Evolutionary conservation across 2,329 filamentous ascomycete species (phyloP).

Genomic region (Nannizzia gypsea): DNA sequence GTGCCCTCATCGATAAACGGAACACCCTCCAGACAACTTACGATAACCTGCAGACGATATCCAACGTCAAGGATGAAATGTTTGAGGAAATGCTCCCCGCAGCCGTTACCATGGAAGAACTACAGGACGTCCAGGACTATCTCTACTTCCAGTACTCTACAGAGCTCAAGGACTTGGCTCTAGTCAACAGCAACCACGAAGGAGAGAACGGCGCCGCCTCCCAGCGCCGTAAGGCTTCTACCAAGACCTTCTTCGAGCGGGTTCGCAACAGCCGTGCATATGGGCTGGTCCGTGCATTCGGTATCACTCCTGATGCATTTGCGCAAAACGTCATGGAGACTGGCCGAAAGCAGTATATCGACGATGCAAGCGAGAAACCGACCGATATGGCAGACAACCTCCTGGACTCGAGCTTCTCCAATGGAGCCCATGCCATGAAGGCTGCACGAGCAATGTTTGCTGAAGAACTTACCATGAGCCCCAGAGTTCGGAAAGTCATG

Average conservation of each 20-base stretch:
- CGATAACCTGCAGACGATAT: constrained; percentile 57
- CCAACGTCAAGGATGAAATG: constrained; percentile 56
- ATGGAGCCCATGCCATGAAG: constrained; percentile 60
- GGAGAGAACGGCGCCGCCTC: constrained; percentile 49
- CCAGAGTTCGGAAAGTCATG: constrained; percentile 79
- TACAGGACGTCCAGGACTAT: constrained; percentile 94
- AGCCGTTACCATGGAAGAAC: constrained; percentile 80
- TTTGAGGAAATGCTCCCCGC: constrained; percentile 72
- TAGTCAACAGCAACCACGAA: constrained; percentile 41
- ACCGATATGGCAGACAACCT: constrained; percentile 78
- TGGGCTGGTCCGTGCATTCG: constrained; percentile 74
- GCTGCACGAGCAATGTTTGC: constrained; percentile 80
- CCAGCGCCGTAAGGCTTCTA: constrained; percentile 71
- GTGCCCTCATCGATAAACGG: constrained; percentile 82
- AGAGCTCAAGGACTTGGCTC: constrained; percentile 67
- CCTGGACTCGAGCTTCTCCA: constrained; percentile 59
- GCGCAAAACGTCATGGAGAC: constrained; percentile 74
- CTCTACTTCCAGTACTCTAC: constrained; percentile 84
- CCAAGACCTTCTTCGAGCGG: constrained; percentile 69
- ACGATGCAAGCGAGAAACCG: constrained; percentile 68
- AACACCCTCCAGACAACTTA: constrained; percentile 71
- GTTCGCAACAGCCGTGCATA: constrained; percentile 71
- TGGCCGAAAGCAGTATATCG: constrained; percentile 67
- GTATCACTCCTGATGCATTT: constrained; percentile 77
- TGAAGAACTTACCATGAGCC: constrained; percentile 79